Conservation (phyloP, 257 asterid species). For the Solanum ossicruentum region DNA sequence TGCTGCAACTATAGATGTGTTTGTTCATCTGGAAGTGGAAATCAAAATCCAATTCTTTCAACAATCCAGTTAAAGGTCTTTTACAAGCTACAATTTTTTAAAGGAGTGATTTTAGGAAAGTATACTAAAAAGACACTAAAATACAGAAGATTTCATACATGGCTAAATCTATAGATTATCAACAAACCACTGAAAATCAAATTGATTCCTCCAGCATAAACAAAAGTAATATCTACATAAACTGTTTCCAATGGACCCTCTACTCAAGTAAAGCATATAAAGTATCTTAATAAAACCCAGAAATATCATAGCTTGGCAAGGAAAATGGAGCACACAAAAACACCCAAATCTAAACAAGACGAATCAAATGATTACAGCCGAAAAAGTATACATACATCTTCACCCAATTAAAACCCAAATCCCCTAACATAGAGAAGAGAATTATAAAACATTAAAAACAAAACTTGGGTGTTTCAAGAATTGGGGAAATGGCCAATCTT, state of each 20-base stretch:
- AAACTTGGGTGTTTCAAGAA: neutral
- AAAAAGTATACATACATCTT: neutral
- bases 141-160: neutral
- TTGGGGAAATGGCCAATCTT: neutral
- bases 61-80: neutral
- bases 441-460: neutral
- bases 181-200: neutral
- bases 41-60: neutral
- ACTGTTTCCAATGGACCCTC: neutral
- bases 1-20: neutral
- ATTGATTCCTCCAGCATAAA: neutral
- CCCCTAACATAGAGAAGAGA: neutral
- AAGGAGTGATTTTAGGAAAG: neutral
- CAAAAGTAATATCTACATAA: neutral
- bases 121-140: neutral
- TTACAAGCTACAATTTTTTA: neutral
- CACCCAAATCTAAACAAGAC: neutral
- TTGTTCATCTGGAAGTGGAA: neutral
- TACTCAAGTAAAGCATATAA: neutral
- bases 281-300: neutral
- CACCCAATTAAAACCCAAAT: neutral
- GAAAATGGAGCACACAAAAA: neutral
- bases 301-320: neutral
- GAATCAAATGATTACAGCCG: constrained; percentile 3
- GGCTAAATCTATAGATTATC: neutral